phyloP scores from a whole-genome alignment of 208 protist genomes.

The Trypanosoma brucei region DNA sequence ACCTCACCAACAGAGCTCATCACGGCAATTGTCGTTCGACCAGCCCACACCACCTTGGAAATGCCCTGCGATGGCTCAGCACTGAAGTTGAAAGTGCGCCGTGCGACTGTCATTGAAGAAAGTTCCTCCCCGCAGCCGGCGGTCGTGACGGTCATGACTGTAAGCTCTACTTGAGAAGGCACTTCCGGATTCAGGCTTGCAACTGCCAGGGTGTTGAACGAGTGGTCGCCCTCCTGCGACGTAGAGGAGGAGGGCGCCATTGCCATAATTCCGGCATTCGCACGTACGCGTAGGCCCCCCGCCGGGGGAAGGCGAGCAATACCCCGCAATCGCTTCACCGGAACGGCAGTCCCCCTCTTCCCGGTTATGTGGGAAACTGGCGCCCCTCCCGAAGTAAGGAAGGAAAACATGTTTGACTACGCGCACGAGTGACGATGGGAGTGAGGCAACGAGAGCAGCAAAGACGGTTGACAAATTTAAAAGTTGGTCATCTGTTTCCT shows the following conservation, averaged over 20 bases:
- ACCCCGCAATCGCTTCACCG: background rate
- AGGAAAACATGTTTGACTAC: too few species aligned
- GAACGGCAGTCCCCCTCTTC: too few species aligned
- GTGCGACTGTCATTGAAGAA: slow-evolving; percentile 14
- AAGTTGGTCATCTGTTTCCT: too few species aligned
- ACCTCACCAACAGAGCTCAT: slow-evolving; percentile 21
- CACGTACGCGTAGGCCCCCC: background rate
- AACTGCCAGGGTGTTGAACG: slow-evolving; percentile 4
- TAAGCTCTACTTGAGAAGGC: slow-evolving; percentile 12
- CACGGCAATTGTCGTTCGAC: slow-evolving; percentile 13
- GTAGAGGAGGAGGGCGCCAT: background rate
- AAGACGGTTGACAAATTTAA: too few species aligned
- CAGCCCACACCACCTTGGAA: slow-evolving; percentile 25
- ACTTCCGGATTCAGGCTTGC: slow-evolving; percentile 3
- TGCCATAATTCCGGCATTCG: slow-evolving; percentile 12
- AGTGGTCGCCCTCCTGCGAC: background rate
- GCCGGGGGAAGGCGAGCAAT: background rate
- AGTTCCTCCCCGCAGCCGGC: background rate
- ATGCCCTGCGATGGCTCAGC: slow-evolving; percentile 14
- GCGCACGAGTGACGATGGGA: too few species aligned
- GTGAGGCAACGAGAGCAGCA: too few species aligned
- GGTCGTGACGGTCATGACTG: slow-evolving; percentile 7
- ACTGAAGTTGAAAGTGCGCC: slow-evolving; percentile 7
- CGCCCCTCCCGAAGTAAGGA: too few species aligned
- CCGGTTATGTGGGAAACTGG: too few species aligned